Conservation (phyloP, 257 asterid genomes). For the Solanum gracilifrons region DNA sequence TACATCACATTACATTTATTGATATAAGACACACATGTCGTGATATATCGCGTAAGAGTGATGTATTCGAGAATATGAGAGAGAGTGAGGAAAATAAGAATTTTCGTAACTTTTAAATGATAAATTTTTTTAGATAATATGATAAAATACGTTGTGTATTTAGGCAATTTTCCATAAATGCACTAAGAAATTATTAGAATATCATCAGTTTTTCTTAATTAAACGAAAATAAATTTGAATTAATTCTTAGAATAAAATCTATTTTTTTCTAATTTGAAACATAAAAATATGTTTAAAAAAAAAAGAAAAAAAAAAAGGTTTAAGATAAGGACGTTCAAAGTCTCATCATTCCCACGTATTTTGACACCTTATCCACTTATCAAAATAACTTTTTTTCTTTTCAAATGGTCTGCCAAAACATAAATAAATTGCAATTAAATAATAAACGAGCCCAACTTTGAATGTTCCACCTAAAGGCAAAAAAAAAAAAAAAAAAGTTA, state of each 20-base stretch:
- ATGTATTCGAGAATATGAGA: no score
- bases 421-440: background rate
- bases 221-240: no score
- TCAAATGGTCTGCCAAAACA: background rate
- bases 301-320: background rate
- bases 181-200: no score
- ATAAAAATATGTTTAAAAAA: background rate
- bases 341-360: constrained; percentile 7
- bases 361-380: constrained; percentile 9
- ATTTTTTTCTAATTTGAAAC: background rate
- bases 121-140: no score
- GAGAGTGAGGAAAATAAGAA: no score
- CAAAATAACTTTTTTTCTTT: background rate
- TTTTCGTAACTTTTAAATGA: no score
- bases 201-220: background rate
- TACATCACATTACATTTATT: no score
- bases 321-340: constrained; percentile 1
- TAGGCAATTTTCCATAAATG: no score
- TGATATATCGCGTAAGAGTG: no score
- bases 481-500: background rate
- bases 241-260: no score
- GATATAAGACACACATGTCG: no score
- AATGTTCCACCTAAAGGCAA: background rate
- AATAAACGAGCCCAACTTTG: background rate
- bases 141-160: no score